Base-by-base conservation (phyloP, 2,329 filamentous ascomycete genomes). In the Beauveria rudraprayagi region DNA sequence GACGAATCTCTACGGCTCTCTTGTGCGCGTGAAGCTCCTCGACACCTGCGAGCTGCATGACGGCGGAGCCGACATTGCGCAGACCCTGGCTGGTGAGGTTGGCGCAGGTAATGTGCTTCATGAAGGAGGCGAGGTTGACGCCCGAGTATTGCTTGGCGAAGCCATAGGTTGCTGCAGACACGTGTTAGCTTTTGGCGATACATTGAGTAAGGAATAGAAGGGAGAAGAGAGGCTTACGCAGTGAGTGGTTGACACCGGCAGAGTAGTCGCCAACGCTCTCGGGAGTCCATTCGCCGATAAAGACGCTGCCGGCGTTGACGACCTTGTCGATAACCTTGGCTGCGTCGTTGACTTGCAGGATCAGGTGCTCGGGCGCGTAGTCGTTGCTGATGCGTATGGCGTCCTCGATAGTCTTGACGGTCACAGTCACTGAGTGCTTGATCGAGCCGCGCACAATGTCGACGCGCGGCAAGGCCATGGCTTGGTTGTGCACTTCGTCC, bases 111-210 rank as follows among this genome's bases (percentile, higher is more conserved):
- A 99, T 97, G 80, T 97, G 92, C 79, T 99, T 99, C 73, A 96
- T 84, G 76, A 97, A 99, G 2, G 93, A 97, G 37, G 85, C 91
- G 6, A 99, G 83, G 74, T 96, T 99, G 70, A 99, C 94, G 57
- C 94, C 94, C 6, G 92, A 97, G 78, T 99, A 99, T 75, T 99
- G 94, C 77, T 96, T 96, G 54, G 94, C 94, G 70, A 96, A 99
- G 46, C 94, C 94, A 71, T 97, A 99, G 0, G 94, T 99, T 57
- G 94, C 92, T 96, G 11, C 37, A 53, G 14, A 19, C 19, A 58
- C 66, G 67, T 54, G 60, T 69, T 62, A 69, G 67, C 62, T 24
- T 44, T 44, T 28, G 4, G 40, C 46, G 43, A 46, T 22, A 22
- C 26, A 64, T 11, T 41, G 19, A 22, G 3, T 43, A 44, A 5